Percentiles rank a stretch among this genome's conserved stretches.
Conservation (phyloP, 768 basidiomycete species). For the Tephrocybe rancida region DNA sequence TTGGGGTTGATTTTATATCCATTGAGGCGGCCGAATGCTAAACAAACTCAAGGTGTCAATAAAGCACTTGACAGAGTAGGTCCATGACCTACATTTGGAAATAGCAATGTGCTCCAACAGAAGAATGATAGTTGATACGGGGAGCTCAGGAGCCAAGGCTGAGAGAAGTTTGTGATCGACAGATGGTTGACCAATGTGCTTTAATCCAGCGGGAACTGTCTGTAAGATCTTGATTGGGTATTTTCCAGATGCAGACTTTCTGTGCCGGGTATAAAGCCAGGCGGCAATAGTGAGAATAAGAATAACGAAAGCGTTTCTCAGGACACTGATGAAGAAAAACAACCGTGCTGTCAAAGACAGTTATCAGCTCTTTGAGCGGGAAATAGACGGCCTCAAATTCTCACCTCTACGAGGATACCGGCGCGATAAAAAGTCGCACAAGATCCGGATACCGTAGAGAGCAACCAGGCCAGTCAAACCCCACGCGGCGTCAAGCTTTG, state of each 20-base stretch:
- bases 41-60: background rate
- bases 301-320: constrained; percentile 87
- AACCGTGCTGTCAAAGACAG: constrained; percentile 48
- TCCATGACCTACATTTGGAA: constrained; percentile 69
- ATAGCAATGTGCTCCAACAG: constrained; percentile 97
- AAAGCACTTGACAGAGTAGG: background rate
- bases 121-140: constrained; percentile 86
- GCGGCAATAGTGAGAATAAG: constrained; percentile 85
- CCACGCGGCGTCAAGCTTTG: constrained; percentile 85
- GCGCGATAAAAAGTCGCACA: constrained; percentile 50
- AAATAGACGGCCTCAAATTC: constrained; percentile 14
- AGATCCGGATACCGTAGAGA: constrained; percentile 70
- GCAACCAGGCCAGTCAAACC: constrained; percentile 75
- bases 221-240: constrained; percentile 86
- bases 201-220: constrained; percentile 84
- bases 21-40: constrained; percentile 93
- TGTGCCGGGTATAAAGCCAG: constrained; percentile 80
- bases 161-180: constrained; percentile 50
- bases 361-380: background rate
- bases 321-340: constrained; percentile 78
- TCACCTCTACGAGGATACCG: constrained; percentile 66
- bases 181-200: constrained; percentile 50
- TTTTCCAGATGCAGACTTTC: constrained; percentile 55
- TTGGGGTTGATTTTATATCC: constrained; percentile 93
- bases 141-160: constrained; percentile 76